Percentiles rank a stretch among this genome's conserved stretches.
Conservation (phyloP, 1,139 yeast genomes). For the Debaryomyces nepalensis region DNA sequence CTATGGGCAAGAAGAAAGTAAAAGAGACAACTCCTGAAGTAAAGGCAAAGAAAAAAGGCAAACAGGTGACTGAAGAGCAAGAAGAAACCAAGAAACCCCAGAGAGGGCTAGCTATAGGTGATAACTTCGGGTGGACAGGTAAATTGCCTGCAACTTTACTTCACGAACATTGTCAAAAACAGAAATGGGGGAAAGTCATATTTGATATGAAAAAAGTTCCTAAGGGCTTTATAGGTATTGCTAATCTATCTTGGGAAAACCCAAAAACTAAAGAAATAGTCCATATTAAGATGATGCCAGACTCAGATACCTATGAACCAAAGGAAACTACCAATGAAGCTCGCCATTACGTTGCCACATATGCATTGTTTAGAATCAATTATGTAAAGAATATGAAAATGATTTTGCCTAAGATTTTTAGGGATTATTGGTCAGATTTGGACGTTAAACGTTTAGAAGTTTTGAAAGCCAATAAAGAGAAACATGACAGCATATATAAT, state of each 20-base stretch:
- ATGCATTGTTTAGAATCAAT: conserved; percentile 78
- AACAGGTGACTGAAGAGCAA: conserved; percentile 10
- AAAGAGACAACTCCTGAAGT: conserved; percentile 15
- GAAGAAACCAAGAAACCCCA: conserved; percentile 38
- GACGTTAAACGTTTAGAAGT: conserved; percentile 59
- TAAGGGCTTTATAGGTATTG: conserved; percentile 64
- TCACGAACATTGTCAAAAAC: conserved; percentile 86
- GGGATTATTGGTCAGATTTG: conserved; percentile 74
- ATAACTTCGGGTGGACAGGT: conserved; percentile 83
- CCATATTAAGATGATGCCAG: conserved; percentile 64
- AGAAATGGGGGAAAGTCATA: conserved; percentile 85
- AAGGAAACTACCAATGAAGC: conserved; percentile 88
- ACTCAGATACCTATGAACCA: conserved; percentile 54
- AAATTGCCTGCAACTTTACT: conserved; percentile 86
- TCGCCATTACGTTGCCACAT: conserved; percentile 87
- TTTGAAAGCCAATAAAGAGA: conserved; percentile 46
- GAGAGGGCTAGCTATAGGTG: conserved; percentile 50
- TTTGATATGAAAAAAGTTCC: conserved; percentile 65
- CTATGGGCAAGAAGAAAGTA: conserved; percentile 18
- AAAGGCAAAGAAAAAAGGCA: conserved; percentile 15
- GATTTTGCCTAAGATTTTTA: conserved; percentile 84
- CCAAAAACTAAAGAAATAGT: conserved; percentile 79
- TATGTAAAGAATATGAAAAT: conserved; percentile 82
- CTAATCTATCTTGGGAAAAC: conserved; percentile 69
- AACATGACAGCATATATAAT: conserved; percentile 58